Conservation (phyloP, 352 stramenopile genomes). For the Phytophthora hibernalis region DNA sequence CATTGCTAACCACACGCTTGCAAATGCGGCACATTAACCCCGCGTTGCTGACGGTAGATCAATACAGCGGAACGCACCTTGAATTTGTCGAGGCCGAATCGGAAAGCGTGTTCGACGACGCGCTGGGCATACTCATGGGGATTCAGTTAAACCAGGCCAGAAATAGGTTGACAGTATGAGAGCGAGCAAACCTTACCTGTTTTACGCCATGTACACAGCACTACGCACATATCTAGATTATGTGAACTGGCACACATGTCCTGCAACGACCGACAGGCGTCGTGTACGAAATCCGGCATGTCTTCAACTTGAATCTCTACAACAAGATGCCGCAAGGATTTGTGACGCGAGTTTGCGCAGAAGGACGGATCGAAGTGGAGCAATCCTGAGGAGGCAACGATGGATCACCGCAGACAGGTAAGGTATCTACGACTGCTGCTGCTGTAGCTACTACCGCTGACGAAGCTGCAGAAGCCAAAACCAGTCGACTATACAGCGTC, state of each 20-base stretch:
- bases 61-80: constrained; percentile 14
- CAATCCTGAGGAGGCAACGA: no score
- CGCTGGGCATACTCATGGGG: background rate
- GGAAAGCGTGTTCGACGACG: background rate
- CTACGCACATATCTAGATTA: background rate
- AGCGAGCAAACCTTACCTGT: background rate
- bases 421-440: no score
- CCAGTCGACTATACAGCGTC: no score
- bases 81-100: constrained; percentile 16
- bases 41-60: background rate
- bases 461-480: no score
- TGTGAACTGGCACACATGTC: background rate
- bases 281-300: no score
- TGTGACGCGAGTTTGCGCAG: no score
- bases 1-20: background rate
- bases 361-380: no score
- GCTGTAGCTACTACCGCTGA: no score
- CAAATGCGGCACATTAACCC: background rate
- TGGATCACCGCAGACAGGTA: no score
- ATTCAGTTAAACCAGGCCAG: background rate
- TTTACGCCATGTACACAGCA: background rate
- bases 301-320: no score
- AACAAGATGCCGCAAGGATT: no score
- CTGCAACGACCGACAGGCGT: constrained; percentile 1
- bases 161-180: background rate